Evolutionary conservation across 148 eudicot species (phyloP), one percentile per base, ranked within the genome.

Genomic region (Rhododendron molle): DNA sequence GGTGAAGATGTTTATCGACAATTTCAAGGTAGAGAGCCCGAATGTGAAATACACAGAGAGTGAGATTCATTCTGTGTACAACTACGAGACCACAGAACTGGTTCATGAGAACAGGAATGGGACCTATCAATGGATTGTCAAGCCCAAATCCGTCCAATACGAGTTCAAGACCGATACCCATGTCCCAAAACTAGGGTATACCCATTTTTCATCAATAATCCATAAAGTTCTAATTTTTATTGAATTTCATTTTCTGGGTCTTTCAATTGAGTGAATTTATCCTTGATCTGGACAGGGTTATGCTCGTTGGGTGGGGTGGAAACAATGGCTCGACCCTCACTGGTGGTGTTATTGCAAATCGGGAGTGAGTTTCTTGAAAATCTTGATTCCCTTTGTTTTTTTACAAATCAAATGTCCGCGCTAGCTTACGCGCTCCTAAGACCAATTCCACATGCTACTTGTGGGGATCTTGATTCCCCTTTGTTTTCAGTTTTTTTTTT

Each of bases 221-320:
- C 74, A 69, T 69, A 1, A 69, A 69, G 15, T 67, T 26, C 0
- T 28, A 30, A 69, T 12, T 1, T 69, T 30, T 23, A 9, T 65
- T 65, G 14, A n/a, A 69, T 69, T 69, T 69, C 36, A 69, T 11
- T 67, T 12, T 11, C 34, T 69, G 38, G 74, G 74, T 69, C 14
- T 69, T 13, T 69, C 74, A n/a, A 28, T 26, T 81, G 60, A 23
- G 34, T 13, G 73, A 60, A 7, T 62, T 15, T 5, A 2, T 87
- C 5, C 1, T 54, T 23, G 43, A 54, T 83, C 83, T 86, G 76
- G 32, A 43, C 81, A 94, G 99, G 92, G 98, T 97, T 88, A 93
- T 97, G 99, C 93, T 97, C 36, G 99, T 97, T 56, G 99, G 99
- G 23, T 97, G 99, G 99, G 98, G 99, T 82, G 98, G 99, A 44